phyloP scores from a whole-genome alignment of 139 green algal species.

The Micractinium conductrix region DNA sequence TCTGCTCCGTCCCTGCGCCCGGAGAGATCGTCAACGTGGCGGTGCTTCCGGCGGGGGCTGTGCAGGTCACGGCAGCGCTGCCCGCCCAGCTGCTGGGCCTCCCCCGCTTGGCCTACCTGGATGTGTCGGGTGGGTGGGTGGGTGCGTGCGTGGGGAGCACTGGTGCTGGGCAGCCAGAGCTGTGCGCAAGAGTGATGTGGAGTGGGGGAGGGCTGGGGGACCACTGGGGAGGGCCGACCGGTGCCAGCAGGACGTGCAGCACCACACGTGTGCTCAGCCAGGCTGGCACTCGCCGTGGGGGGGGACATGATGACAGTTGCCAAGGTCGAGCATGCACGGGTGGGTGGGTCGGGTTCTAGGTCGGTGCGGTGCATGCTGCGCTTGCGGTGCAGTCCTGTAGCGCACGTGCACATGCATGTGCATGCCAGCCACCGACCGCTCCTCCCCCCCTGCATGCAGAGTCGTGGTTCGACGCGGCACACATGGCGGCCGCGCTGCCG shows the following conservation, averaged over 20 bases:
- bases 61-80: background rate
- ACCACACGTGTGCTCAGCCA: too few relatives aligned
- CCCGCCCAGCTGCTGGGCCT: slow-evolving; percentile 4
- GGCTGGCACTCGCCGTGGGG: too few relatives aligned
- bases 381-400: background rate
- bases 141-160: too few relatives aligned
- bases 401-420: background rate
- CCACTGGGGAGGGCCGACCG: too few relatives aligned
- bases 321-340: too few relatives aligned
- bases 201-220: too few relatives aligned
- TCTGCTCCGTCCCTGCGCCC: slow-evolving; percentile 13
- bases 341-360: too few relatives aligned
- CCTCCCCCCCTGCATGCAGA: background rate
- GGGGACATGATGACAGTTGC: too few relatives aligned
- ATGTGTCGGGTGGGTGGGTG: slow-evolving; percentile 8
- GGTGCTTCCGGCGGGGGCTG: background rate
- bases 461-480: background rate
- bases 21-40: background rate
- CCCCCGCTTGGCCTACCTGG: slow-evolving; percentile 4
- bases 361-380: background rate
- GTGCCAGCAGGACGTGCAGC: too few relatives aligned
- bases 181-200: too few relatives aligned
- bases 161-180: too few relatives aligned
- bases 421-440: background rate
- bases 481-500: slow-evolving; percentile 13